Evolutionary conservation across 2,329 filamentous ascomycete genomes (phyloP).

Genomic region (Claviceps sp.): DNA sequence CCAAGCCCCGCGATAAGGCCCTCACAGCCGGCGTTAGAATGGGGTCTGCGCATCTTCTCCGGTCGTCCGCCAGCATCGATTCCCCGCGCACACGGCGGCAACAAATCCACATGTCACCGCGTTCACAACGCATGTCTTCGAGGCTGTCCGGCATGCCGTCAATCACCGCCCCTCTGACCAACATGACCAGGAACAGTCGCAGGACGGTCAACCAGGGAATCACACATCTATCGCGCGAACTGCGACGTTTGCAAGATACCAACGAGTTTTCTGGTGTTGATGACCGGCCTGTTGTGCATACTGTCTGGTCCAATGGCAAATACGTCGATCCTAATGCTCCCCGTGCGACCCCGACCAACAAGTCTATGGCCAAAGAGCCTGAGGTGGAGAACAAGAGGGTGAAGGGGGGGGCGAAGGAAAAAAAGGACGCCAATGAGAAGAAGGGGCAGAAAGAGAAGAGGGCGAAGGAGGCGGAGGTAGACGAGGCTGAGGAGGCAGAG

Average conservation of each 20-base stretch:
- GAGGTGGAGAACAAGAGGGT: not conserved
- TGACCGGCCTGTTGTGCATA: slow-evolving; percentile 40
- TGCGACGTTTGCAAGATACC: slow-evolving; percentile 46
- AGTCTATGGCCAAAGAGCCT: slow-evolving; percentile 14
- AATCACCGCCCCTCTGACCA: slow-evolving; percentile 33
- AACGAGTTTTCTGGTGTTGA: slow-evolving; percentile 49
- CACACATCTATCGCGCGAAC: slow-evolving; percentile 39
- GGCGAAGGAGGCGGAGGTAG: not conserved
- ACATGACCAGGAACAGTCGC: slow-evolving; percentile 47
- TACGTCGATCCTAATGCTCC: slow-evolving; percentile 34
- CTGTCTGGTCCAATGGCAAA: slow-evolving; percentile 53
- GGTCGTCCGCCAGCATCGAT: slow-evolving; percentile 25
- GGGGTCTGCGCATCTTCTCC: slow-evolving; percentile 27
- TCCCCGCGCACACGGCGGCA: slow-evolving; percentile 21
- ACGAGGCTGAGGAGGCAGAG: not conserved
- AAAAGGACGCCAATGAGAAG: not conserved
- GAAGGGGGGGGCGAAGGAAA: not conserved
- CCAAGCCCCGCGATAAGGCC: slow-evolving; percentile 5
- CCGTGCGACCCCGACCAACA: slow-evolving; percentile 25
- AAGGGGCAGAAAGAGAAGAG: not conserved
- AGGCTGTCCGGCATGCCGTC: slow-evolving; percentile 25
- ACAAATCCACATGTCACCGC: slow-evolving; percentile 18
- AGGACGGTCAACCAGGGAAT: slow-evolving; percentile 37
- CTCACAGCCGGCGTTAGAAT: slow-evolving; percentile 23
- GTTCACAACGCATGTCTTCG: slow-evolving; percentile 27